phyloP scores from a whole-genome alignment of 495 filamentous ascomycete genomes.

The Astrocystis sublimbata region DNA sequence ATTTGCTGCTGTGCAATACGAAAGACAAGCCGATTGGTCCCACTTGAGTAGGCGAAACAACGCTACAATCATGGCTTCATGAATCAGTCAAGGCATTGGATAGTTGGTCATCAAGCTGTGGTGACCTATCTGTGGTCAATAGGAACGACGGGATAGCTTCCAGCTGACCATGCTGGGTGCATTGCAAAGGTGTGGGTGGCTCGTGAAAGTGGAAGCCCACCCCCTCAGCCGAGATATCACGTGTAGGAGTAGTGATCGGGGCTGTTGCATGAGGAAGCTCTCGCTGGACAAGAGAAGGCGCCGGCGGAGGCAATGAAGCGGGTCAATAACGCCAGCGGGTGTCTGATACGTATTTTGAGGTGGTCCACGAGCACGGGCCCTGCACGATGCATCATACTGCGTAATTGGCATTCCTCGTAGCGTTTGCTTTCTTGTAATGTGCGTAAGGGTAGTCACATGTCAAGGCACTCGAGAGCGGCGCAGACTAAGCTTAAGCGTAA shows the following conservation, averaged over 20 bases:
- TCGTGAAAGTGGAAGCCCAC: slow-evolving; percentile 3
- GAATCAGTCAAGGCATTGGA: slow-evolving; percentile 6
- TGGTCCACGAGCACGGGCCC: not conserved
- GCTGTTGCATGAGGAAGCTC: slow-evolving; percentile 9
- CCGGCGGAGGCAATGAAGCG: not conserved
- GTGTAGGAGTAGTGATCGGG: not conserved
- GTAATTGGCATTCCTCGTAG: not conserved
- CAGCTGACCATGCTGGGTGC: not conserved
- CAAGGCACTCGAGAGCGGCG: too few species aligned
- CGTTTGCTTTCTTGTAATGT: not conserved
- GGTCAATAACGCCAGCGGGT: not conserved
- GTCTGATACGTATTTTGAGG: not conserved
- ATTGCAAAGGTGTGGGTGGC: not conserved
- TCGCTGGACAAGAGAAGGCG: not conserved
- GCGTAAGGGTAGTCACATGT: slow-evolving; percentile 18
- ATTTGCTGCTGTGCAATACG: slow-evolving; percentile 24
- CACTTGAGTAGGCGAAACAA: slow-evolving; percentile 4
- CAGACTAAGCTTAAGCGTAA: not conserved
- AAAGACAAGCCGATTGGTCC: slow-evolving; percentile 19
- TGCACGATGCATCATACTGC: not conserved
- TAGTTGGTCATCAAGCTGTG: not conserved
- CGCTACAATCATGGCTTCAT: slow-evolving; percentile 32
- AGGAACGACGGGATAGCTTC: slow-evolving; percentile 10
- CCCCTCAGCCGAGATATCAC: not conserved
- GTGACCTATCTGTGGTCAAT: slow-evolving; percentile 18